Base-by-base conservation (phyloP, 2,329 filamentous ascomycete species). In the Dactylonectria estremocensis region DNA sequence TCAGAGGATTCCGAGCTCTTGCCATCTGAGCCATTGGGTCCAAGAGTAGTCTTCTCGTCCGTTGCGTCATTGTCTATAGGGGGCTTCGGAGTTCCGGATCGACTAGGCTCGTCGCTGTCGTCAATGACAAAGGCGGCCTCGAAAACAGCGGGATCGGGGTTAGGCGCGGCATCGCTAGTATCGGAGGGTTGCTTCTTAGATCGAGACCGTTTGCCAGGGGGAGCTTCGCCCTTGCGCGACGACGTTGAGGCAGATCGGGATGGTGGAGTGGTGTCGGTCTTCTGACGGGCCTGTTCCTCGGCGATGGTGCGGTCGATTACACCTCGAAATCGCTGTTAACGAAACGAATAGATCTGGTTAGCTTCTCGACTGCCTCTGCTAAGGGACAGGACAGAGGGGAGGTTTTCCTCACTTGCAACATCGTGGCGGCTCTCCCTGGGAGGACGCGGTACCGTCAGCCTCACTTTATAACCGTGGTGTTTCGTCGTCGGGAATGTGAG, bases 291-390 rank as follows among this genome's bases (percentile, higher is more conserved):
- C 82, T 97, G 94, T 83, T 98, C 95, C 83, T 97, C 94, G 76
- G 94, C 93, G 77, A 98, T 96, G 76, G 92, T 92, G 76, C 91
- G 91, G 80, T 97, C 93, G 80, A 97, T 94, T 67, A 92, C 93
- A 76, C 92, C 93, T 83, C 94, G 93, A 75, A 97, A 86, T 85
- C 93, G 90, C 93, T 96, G 35, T 48, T 48, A 16, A 24, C 2
- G 35, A 20, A 24, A 35, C 40, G 20, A 62, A n/a, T 31, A 53
- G 14, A 22, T 24, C 20, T 20, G 11, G 28, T 66, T 54, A 66
- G 58, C 33, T 53, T 14, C 16, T 20, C 8, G 11, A 20, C 14
- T 10, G n/a, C 20, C 18, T 11, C 18, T 35, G 14, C 31, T 9
- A 1, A 1, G 50, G 4, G 16, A 20, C 11, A 40, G 22, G 16